Evolutionary conservation across 2,329 filamentous ascomycete genomes (phyloP), one percentile per base, ranked within the genome.

Genomic region (Colletotrichum lentis): DNA sequence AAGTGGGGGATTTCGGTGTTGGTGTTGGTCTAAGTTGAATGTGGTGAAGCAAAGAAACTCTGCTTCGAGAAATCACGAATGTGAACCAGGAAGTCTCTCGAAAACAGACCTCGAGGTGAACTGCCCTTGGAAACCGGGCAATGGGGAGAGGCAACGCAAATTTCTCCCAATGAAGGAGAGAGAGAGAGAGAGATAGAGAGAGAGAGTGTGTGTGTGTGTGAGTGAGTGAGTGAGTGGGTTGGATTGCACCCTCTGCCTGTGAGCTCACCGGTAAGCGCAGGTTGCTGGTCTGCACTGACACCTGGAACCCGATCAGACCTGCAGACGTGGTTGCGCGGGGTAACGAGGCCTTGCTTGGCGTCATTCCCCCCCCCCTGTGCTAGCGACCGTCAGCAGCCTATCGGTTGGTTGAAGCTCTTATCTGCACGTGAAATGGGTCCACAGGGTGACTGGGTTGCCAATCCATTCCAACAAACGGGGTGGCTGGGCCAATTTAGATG

Each of bases 301-400:
- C 50, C 49, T 39, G 6, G 41, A 31, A 8, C 47, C 46, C 44
- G 60, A 39, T 49, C 49, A 20, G 60, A 24, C 53, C 61, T 46
- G 52, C 52, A 65, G 53, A 31, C 46, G 44, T 70, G 62, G 69
- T 71, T 71, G 69, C 69, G 69, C 69, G 69, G 69, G 69, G 69
- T 71, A 66, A 71, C 64, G 56, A 43, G 59, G 58, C 64, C 62
- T 43, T 66, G 39, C 63, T 59, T 62, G 59, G 54, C 69, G 62
- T 35, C 43, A 54, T n/a, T n/a, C n/a, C n/a, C 50, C 41, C 35
- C 39, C 50, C 50, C 67, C 55, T 65, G 67, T 39, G 50, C 27
- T 31, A 24, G 24, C 52, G 59, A 49, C 31, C 20, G 31, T 24
- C 22, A 31, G 37, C 49, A 27, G 39, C 58, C 44, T 70, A 67